Evolutionary conservation across 352 stramenopile genomes (phyloP), one percentile per base, ranked within the genome.

Genomic region (Peronospora farinosa): DNA sequence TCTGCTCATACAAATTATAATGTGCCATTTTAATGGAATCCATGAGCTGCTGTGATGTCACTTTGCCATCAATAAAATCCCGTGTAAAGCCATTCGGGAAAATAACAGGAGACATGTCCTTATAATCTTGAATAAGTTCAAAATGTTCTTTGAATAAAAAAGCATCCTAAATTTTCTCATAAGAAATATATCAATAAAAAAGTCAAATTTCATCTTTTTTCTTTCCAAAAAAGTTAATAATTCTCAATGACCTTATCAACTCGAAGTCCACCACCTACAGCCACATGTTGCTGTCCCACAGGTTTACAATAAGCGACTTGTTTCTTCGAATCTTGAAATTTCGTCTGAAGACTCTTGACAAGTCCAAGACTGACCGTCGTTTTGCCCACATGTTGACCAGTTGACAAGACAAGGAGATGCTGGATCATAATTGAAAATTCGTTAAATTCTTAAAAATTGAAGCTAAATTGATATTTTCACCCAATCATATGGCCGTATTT

Each of bases 311-410:
- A 98, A 7, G 81, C 83, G 38, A 90, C 74, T 41, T 84, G 70
- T 51, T 73, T 76, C 35, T 72, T 52, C 0, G 67, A 65, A 40
- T 67, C 74, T 11, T 69, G 62, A 57, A 98, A 97, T 47, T 90
- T 74, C 57, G 94, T 86, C 57, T 97, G 83, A 37, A 99, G 78
- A 19, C 86, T 93, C 59, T 93, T 95, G 51, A 97, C 86, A 41
- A 98, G 68, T 3, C 92, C 95, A 27, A 99, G 79, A 57, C 78
- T 97, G 19, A 95, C 83, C 13, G 93, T 98, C 25, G 95, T 99
- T 74, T 99, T 99, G 46, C 96, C 96, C 49, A 98, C 95, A 62
- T 99, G 96, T 63, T 99, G 96, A 25, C 91, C 84, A 12, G 94
- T 98, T 8, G 83, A 93, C 33, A 93, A 69, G 41, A 93, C 68